Base-by-base conservation (phyloP, 805 yeast genomes). In the Lipomyces mesembrius region DNA sequence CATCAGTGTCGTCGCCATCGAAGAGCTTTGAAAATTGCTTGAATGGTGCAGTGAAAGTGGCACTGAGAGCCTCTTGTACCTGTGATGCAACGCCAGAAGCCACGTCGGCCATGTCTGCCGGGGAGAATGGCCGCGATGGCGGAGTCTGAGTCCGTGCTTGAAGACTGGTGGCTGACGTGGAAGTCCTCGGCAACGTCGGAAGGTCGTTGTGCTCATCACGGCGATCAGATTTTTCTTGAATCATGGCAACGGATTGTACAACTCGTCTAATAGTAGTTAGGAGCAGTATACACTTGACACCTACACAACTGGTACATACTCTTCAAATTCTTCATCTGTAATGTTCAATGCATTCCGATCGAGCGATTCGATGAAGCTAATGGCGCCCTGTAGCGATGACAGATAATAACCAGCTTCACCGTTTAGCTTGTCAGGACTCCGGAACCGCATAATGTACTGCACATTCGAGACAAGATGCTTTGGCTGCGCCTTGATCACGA, bases 361-460 rank as follows among this genome's bases (percentile, higher is more conserved):
- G 56, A 95, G 76, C 12, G 86, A 84, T 64, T 87, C 85, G 9
- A 95, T 84, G 75, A 92, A 95, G 67, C 88, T 86, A 12, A 92
- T 85, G 1, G 98, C 98, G 1, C 96, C 96, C 74, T 90, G 91
- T 34, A 94, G 78, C n/a, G 97, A 90, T 35, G 96, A 90, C 63
- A 95, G 80, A 75, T 95, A 95, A 77, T 95, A 95, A 54, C 95
- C 90, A 0, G 94, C 88, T 76, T 95, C 99, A 8, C 99, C 98
- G 54, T 83, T 83, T 58, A 90, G 80, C 82, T 90, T 89, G 55
- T 86, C 90, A 6, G 85, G 87, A 63, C 85, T 87, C 71, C 98
- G 80, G 76, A 90, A 95, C 61, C 95, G 81, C 76, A 92, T 97
- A 71, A 95, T 91, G 77, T 92, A 95, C 67, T 85, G 86, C 67